phyloP scores from a whole-genome alignment of 192 early-diverging fungal genomes.

The Cetraspora pellucida region DNA sequence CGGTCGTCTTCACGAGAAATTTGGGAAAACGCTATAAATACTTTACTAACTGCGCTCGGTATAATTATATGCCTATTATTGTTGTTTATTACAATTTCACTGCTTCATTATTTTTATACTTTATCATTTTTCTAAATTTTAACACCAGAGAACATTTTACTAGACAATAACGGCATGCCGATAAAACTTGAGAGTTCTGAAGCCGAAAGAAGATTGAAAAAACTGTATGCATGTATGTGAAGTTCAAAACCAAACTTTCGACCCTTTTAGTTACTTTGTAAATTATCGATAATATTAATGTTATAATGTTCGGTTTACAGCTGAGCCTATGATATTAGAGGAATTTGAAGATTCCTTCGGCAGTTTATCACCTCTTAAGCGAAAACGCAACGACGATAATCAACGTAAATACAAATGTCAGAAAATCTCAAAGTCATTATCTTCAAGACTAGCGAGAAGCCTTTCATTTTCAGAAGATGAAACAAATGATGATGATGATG shows the following conservation, averaged over 20 bases:
- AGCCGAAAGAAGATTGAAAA: not conserved
- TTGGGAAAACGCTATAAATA: slow-evolving; percentile 25
- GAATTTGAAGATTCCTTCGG: not conserved
- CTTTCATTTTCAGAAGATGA: slow-evolving; percentile 22
- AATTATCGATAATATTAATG: too few relatives aligned
- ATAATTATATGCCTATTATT: not conserved
- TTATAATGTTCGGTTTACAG: not conserved
- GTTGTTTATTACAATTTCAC: not conserved
- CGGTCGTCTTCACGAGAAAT: not conserved
- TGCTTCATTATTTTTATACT: not conserved
- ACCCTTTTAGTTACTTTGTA: too few relatives aligned
- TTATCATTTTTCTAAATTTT: not conserved
- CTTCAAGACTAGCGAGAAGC: not conserved
- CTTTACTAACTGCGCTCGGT: slow-evolving; percentile 24
- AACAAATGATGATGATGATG: not conserved
- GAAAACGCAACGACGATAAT: slow-evolving; percentile 25
- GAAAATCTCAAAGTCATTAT: slow-evolving; percentile 7
- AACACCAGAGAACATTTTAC: slow-evolving; percentile 15
- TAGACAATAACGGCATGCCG: slow-evolving; percentile 13
- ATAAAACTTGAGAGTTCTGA: not conserved
- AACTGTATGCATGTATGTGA: not conserved
- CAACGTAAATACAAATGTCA: slow-evolving; percentile 5
- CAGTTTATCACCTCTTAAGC: slow-evolving; percentile 2
- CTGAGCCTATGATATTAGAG: not conserved
- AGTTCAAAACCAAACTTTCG: not conserved